These are phyloP conservation scores for Penicillium paxilli DNA, from an alignment of 495 filamentous ascomycete genomes.

Conservation along the genomic window DNA sequence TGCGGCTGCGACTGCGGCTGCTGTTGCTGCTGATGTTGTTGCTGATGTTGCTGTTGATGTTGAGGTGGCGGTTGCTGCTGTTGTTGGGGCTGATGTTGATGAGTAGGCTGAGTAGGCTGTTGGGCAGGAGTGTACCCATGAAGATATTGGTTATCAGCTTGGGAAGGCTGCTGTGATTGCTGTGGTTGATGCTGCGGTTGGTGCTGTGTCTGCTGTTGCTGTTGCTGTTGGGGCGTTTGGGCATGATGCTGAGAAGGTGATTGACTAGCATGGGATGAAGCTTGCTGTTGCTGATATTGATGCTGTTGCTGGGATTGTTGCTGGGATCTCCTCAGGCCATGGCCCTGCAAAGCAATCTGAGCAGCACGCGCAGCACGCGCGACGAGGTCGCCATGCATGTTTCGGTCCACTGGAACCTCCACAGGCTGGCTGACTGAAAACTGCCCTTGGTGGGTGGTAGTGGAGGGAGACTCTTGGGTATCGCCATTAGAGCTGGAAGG, in stretches of 20 bases:
- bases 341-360: constrained; percentile 54
- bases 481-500: constrained; percentile 44
- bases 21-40: constrained; percentile 13
- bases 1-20: constrained; percentile 14
- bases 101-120: constrained; percentile 15
- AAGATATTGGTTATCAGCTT: constrained; percentile 32
- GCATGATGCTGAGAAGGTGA: constrained; percentile 29
- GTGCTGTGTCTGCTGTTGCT: constrained; percentile 27
- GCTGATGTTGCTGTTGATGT: constrained; percentile 13
- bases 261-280: constrained; percentile 24
- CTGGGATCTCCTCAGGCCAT: constrained; percentile 44
- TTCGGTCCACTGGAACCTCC: constrained; percentile 43
- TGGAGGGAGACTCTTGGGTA: constrained; percentile 36
- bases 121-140: constrained; percentile 32
- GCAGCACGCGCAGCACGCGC: constrained; percentile 54
- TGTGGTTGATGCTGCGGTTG: constrained; percentile 21
- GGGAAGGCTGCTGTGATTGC: constrained; percentile 27
- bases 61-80: neutral
- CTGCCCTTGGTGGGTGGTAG: constrained; percentile 45
- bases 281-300: constrained; percentile 27
- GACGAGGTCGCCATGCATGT: constrained; percentile 53
- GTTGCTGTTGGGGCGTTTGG: constrained; percentile 31
- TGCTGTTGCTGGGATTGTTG: constrained; percentile 41
- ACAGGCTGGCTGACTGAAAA: constrained; percentile 45
- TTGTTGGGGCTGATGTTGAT: constrained; percentile 24